Base-by-base conservation (phyloP, 441 rosid genomes). In the Raphanus hybrid region DNA sequence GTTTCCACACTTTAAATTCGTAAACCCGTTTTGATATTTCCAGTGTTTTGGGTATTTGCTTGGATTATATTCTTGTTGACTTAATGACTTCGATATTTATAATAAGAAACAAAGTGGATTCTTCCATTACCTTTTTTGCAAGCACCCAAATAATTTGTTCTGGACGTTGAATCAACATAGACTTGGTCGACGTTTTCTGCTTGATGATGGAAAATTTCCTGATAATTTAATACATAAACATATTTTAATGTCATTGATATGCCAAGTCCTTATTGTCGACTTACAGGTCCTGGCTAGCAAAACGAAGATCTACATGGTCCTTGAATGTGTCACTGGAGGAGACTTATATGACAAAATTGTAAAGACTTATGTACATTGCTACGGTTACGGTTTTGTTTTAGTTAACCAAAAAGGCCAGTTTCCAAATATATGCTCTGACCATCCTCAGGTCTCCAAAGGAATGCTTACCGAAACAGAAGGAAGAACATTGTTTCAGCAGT, bases 241-340 rank as follows among this genome's bases (percentile, higher is more conserved):
- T 5, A 50, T 50, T 50, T 50, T 50, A 50, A n/a, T 50, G 55
- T 50, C 54, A 6, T n/a, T 50, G 55, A 50, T 50, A n/a, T 41
- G n/a, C 48, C 48, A 9, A 41, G 48, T 41, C 48, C 10, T 41
- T 39, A 20, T 29, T 29, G 27, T 66, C 18, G 80, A 78, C 32
- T 57, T 78, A 83, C 87, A 93, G 98, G 92, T 93, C 23, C 82
- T 93, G 84, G 98, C 98, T 16, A 93, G 96, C 85, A 93, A 89
- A 78, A 88, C 88, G 61, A 93, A 87, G 87, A 89, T 93, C 78
- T 91, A 89, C 82, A 89, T 93, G 98, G 89, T 91, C 75, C 81
- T 93, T 12, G 97, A 93, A 71, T 90, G 84, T 55, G 93, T 89
- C 29, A 88, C 87, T 6, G 98, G 98, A 32, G 98, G 98, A 70